These are phyloP conservation scores for Monosporozyma unispora DNA, from an alignment of 805 yeast species.

Conservation along the genomic window DNA sequence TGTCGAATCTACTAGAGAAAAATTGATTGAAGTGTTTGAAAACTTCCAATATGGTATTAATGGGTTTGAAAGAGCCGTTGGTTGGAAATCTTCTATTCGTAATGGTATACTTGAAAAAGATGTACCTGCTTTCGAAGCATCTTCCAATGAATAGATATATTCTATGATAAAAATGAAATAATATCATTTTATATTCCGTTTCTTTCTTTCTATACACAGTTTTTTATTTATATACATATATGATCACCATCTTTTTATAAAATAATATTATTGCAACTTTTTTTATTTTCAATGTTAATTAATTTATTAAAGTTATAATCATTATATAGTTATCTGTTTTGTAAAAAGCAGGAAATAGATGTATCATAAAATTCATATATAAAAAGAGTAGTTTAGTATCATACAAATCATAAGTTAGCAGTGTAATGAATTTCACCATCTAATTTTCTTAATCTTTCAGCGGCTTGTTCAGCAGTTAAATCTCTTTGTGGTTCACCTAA, in stretches of 20 bases:
- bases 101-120: conserved; percentile 26
- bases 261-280: neutral
- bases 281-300: neutral
- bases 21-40: conserved; percentile 57
- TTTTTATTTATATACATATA: neutral
- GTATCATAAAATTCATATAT: neutral
- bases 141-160: neutral
- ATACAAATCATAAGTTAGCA: conserved; percentile 36
- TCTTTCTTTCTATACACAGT: neutral
- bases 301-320: neutral
- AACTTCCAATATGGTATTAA: conserved; percentile 62
- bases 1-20: conserved; percentile 62
- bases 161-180: neutral
- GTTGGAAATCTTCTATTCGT: conserved; percentile 43
- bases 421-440: conserved; percentile 29
- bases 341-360: no score
- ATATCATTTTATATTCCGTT: neutral
- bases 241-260: neutral
- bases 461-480: conserved; percentile 27
- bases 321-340: neutral
- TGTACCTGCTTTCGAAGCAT: conserved; percentile 6
- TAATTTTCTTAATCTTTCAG: conserved; percentile 36
- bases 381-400: neutral
- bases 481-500: conserved; percentile 57
- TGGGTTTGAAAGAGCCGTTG: conserved; percentile 59